Evolutionary conservation across 2,329 filamentous ascomycete genomes (phyloP).

Genomic region (Xylariaceae sp.): DNA sequence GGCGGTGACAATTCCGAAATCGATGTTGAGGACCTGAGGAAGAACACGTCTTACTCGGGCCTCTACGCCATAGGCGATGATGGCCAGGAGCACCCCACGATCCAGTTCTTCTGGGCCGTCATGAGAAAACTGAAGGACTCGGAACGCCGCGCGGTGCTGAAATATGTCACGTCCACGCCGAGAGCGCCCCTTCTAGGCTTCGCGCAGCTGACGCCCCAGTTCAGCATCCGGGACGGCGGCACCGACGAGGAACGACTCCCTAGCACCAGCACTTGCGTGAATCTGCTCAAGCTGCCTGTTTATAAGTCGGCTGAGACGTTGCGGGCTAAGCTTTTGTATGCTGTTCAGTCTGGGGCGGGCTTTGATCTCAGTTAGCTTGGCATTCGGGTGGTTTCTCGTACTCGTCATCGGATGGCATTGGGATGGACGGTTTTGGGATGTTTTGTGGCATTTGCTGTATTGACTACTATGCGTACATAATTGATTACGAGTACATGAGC

Average conservation of each 20-base stretch:
- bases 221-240: slow-evolving; percentile 84
- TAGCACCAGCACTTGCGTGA: slow-evolving; percentile 94
- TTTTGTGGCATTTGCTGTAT: too few relatives aligned
- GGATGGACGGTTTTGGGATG: too few relatives aligned
- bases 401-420: too few relatives aligned
- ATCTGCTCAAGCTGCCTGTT: slow-evolving; percentile 83
- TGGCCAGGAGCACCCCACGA: slow-evolving; percentile 74
- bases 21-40: slow-evolving; percentile 78
- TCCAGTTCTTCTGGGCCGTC: slow-evolving; percentile 87
- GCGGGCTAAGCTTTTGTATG: slow-evolving; percentile 80
- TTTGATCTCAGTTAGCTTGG: slow-evolving; percentile 83
- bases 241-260: slow-evolving; percentile 73
- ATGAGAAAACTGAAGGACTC: slow-evolving; percentile 71
- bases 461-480: neutral
- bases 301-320: slow-evolving; percentile 65
- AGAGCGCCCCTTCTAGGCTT: slow-evolving; percentile 88
- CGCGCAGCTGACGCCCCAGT: slow-evolving; percentile 74
- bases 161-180: slow-evolving; percentile 93
- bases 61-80: slow-evolving; percentile 90
- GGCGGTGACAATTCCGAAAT: slow-evolving; percentile 84
- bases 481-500: slow-evolving; percentile 3
- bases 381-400: too few relatives aligned
- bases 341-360: slow-evolving; percentile 82
- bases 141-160: slow-evolving; percentile 80
- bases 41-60: slow-evolving; percentile 82